phyloP scores from a whole-genome alignment of 2,329 filamentous ascomycete genomes.

The Trichoderma lentiforme region DNA sequence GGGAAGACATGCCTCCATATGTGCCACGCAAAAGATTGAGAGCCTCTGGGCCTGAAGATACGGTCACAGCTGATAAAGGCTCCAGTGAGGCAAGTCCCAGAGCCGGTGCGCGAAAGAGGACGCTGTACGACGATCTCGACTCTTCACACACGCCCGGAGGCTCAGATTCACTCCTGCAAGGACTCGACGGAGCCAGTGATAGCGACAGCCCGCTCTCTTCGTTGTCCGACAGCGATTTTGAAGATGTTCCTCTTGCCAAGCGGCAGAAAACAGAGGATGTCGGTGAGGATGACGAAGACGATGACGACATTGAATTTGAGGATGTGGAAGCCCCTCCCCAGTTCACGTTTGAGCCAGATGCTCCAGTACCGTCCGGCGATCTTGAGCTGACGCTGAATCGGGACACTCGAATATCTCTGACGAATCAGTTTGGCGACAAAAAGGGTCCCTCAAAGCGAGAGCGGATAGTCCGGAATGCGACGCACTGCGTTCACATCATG shows the following conservation, averaged over 20 bases:
- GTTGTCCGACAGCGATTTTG: constrained; percentile 56
- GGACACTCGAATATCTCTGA: constrained; percentile 57
- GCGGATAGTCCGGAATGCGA: constrained; percentile 69
- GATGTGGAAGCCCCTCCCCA: constrained; percentile 64
- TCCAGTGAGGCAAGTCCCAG: constrained; percentile 24
- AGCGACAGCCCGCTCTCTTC: constrained; percentile 51
- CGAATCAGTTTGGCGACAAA: constrained; percentile 62
- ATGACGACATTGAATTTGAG: constrained; percentile 55
- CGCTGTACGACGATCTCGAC: constrained; percentile 61
- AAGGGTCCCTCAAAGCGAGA: constrained; percentile 86
- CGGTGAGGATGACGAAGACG: constrained; percentile 24
- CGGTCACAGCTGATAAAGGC: constrained; percentile 28
- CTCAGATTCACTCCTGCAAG: constrained; percentile 41
- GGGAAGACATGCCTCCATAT: constrained; percentile 59
- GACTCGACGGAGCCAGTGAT: constrained; percentile 41
- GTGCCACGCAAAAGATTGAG: constrained; percentile 65
- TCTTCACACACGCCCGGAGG: constrained; percentile 44
- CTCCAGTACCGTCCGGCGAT: constrained; percentile 57
- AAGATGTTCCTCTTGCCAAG: constrained; percentile 41
- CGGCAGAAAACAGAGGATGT: constrained; percentile 36
- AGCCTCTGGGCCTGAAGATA: constrained; percentile 38
- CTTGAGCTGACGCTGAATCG: constrained; percentile 68
- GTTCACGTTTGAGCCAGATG: constrained; percentile 39
- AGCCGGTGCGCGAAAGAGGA: constrained; percentile 45
- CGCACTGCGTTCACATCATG: constrained; percentile 87